Base-by-base conservation (phyloP, 1,284 basidiomycete species). In the Fomes fomentarius region DNA sequence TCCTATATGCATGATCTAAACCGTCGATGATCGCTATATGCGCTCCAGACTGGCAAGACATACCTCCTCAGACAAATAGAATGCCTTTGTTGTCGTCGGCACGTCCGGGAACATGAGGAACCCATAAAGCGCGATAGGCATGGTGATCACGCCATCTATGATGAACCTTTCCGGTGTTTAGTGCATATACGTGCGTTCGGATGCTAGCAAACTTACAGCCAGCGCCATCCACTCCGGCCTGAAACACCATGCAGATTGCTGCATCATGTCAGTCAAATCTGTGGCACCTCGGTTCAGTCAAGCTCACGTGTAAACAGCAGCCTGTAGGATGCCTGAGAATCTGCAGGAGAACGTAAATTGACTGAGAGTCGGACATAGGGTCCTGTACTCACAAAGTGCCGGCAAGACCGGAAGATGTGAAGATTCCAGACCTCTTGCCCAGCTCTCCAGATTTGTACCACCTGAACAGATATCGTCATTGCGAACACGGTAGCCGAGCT, bases 71-170 rank as follows among this genome's bases (percentile, higher is more conserved):
- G 76, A 80, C 11, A 90, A 74, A 68, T 88, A 90, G 60, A 84
- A 86, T 0, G 82, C 85, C 28, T 74, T 80, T 0, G 87, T 89
- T 4, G 81, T 85, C 3, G 77, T 73, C 0, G 88, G 89, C 10
- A 85, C 77, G 63, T 90, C 85, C 10, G 89, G 90, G 63, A 92
- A 91, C 21, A 88, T 74, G 22, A 87, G 61, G 62, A 87, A 89
- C 0, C 89, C 89, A 63, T 91, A 89, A 4, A 89, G 62, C 0
- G 89, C 85, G 52, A 89, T 84, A 0, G 87, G 85, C 7, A 91
- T 68, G 1, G 88, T 89, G 47, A 91, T 88, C 15, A 87, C 69
- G 3, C 87, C 87, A 63, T 91, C 87, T 33, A 91, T 82, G 56
- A 91, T 83, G 66, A 89, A 87, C 19, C 82, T 85, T 57, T 2